These are phyloP conservation scores for Proliferodiscus dingleyae DNA, from an alignment of 2,329 filamentous ascomycete species.

Conservation along the genomic window DNA sequence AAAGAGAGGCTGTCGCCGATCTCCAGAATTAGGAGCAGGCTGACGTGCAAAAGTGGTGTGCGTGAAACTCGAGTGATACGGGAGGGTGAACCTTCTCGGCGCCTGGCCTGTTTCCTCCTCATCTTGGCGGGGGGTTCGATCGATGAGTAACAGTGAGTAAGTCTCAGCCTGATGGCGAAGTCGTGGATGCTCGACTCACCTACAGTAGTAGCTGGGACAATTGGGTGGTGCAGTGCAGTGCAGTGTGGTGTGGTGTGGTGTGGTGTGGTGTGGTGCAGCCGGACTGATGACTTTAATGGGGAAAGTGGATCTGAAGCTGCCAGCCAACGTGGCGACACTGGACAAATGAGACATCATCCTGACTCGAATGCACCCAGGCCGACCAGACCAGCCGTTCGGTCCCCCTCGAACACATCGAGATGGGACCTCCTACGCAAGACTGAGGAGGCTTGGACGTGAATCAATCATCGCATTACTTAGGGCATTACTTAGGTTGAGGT, in stretches of 20 bases:
- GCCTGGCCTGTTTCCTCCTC: too few relatives aligned
- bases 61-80: conserved; percentile 24
- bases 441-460: conserved; percentile 15
- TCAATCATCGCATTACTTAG: neutral
- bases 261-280: too few relatives aligned
- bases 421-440: conserved; percentile 7
- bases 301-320: conserved; percentile 2
- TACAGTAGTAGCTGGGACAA: too few relatives aligned
- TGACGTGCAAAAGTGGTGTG: conserved; percentile 18
- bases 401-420: neutral
- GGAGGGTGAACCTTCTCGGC: conserved; percentile 8
- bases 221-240: too few relatives aligned
- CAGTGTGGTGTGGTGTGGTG: too few relatives aligned
- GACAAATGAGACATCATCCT: conserved; percentile 3
- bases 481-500: too few relatives aligned
- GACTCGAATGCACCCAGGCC: neutral
- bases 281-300: neutral
- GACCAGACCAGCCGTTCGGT: neutral
- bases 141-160: conserved; percentile 11
- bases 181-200: conserved; percentile 9
- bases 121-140: conserved; percentile 11
- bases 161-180: conserved; percentile 14
- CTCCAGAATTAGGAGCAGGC: conserved; percentile 17
- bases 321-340: conserved; percentile 4
- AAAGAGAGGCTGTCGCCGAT: conserved; percentile 14